Conservation (phyloP, 257 asterid genomes). For the Solanum pimpinellifolium region DNA sequence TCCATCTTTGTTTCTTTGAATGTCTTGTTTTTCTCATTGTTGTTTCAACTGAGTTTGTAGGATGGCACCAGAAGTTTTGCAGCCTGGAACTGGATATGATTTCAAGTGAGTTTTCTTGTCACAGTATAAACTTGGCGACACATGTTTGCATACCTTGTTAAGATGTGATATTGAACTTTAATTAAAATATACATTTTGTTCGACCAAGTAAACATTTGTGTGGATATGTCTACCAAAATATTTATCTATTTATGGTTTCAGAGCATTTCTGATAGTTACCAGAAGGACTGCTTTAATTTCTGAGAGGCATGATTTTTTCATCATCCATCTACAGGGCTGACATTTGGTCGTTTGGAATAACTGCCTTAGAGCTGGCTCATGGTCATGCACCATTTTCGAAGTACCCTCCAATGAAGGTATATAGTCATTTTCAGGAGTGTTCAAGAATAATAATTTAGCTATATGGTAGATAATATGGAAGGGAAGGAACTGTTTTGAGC, state of each 20-base stretch:
- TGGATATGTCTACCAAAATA: not conserved
- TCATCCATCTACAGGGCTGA: slow-evolving; percentile 63
- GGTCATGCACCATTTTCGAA: slow-evolving; percentile 99
- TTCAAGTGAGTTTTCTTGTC: slow-evolving; percentile 61
- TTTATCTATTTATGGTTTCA: not conserved
- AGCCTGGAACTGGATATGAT: slow-evolving; percentile 98
- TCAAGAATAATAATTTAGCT: not conserved
- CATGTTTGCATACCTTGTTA: not conserved
- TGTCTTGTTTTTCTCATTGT: not conserved
- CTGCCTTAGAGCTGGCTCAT: slow-evolving; percentile 98
- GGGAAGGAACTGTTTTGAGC: not conserved
- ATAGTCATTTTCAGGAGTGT: not conserved
- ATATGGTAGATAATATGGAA: not conserved
- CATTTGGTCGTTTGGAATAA: slow-evolving; percentile 97
- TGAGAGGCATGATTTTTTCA: not conserved
- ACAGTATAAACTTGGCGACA: not conserved
- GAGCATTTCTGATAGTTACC: not conserved
- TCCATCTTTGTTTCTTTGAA: not conserved
- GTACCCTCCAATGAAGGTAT: slow-evolving; percentile 99
- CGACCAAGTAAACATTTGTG: not conserved
- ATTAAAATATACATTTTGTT: not conserved
- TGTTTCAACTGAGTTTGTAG: slow-evolving; percentile 25
- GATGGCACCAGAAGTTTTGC: slow-evolving; percentile 99
- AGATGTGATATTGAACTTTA: not conserved
- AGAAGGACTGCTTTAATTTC: not conserved